Evolutionary conservation across 2,329 filamentous ascomycete species (phyloP).

Genomic region (Colletotrichum sp.): DNA sequence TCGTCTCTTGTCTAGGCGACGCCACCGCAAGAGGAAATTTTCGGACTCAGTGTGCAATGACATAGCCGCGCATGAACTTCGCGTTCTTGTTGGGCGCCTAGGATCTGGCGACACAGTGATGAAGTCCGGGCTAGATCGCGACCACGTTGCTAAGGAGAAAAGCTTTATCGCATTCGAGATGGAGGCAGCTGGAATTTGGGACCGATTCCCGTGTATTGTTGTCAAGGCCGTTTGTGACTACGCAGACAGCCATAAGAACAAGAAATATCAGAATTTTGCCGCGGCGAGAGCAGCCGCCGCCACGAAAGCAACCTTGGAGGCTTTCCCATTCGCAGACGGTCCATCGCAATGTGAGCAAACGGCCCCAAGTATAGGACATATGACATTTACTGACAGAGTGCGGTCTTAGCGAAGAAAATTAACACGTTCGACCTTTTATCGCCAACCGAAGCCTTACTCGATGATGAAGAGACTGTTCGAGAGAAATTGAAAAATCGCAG

Average conservation of each 20-base stretch:
- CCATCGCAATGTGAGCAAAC: too few relatives aligned
- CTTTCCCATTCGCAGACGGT: not conserved
- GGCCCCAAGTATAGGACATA: too few relatives aligned
- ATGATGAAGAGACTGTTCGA: too few relatives aligned
- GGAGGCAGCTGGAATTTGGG: constrained; percentile 36
- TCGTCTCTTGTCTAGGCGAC: constrained; percentile 13
- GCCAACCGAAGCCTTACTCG: too few relatives aligned
- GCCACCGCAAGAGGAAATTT: constrained; percentile 19
- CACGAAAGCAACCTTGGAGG: constrained; percentile 28
- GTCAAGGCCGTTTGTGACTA: constrained; percentile 45
- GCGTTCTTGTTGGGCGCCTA: constrained; percentile 22
- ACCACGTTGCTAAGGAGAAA: constrained; percentile 30
- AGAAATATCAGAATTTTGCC: constrained; percentile 39
- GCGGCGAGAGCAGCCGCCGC: constrained; percentile 37
- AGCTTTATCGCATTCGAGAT: constrained; percentile 37
- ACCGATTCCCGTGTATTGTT: constrained; percentile 31
- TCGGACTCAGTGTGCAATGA: not conserved
- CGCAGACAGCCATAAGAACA: constrained; percentile 42
- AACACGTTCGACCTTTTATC: too few relatives aligned
- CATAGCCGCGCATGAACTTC: not conserved
- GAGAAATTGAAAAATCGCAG: not conserved
- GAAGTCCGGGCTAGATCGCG: constrained; percentile 39
- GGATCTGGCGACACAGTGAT: constrained; percentile 45
- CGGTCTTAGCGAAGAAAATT: too few relatives aligned
- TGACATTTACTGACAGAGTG: fast-evolving